Evolutionary conservation across 1,284 basidiomycete species (phyloP).

Genomic region (Fomes fomentarius): DNA sequence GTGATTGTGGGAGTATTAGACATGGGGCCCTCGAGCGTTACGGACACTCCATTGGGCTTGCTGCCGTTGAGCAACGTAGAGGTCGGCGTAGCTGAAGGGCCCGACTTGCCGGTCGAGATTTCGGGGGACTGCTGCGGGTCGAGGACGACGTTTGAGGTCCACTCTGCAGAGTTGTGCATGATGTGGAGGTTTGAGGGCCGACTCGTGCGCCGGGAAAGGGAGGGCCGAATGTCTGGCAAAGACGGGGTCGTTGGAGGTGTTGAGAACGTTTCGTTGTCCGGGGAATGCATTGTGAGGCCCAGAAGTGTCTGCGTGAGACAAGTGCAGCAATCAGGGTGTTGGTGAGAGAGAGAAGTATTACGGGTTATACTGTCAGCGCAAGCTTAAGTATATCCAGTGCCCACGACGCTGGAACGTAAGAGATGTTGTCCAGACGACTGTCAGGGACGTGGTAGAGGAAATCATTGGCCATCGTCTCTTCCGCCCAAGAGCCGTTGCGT

Average conservation of each 20-base stretch:
- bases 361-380: not conserved
- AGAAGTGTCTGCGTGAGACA: constrained; percentile 13
- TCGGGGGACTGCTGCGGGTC: constrained; percentile 34
- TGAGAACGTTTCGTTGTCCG: constrained; percentile 58
- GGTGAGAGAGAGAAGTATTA: not conserved
- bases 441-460: not conserved
- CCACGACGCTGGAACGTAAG: not conserved
- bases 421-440: constrained; percentile 23
- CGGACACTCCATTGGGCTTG: constrained; percentile 30
- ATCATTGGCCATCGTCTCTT: constrained; percentile 4
- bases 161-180: constrained; percentile 28
- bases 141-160: constrained; percentile 35
- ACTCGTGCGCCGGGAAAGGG: constrained; percentile 34
- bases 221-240: constrained; percentile 36
- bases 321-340: constrained; percentile 1
- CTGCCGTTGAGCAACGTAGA: constrained; percentile 26
- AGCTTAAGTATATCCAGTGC: constrained; percentile 7
- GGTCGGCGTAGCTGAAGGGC: constrained; percentile 18
- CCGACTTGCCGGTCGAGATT: constrained; percentile 14
- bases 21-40: constrained; percentile 19
- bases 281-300: constrained; percentile 27
- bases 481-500: not conserved
- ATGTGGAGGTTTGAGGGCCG: constrained; percentile 35
- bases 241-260: constrained; percentile 64
- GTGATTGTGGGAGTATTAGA: constrained; percentile 25